These are phyloP conservation scores for Penicillium vulpinum DNA, from an alignment of 2,329 filamentous ascomycete species.

Conservation along the genomic window DNA sequence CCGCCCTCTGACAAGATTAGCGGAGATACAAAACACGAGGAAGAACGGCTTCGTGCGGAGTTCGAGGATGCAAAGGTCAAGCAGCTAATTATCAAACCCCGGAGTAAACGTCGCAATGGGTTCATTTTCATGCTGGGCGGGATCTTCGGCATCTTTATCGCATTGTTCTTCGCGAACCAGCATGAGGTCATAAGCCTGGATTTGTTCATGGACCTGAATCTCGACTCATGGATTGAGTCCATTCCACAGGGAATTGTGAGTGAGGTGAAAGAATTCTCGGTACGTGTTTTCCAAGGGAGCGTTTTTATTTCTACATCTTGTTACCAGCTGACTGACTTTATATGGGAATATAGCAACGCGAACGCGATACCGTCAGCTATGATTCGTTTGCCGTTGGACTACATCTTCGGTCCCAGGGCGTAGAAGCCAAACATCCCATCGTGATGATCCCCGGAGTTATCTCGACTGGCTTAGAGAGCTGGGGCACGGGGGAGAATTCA, in stretches of 20 bases:
- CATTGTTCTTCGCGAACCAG: constrained; percentile 83
- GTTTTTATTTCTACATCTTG: neutral
- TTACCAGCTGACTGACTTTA: constrained; percentile 11
- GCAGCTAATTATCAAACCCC: constrained; percentile 39
- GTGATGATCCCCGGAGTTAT: constrained; percentile 99
- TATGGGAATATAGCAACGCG: constrained; percentile 60
- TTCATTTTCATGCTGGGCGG: constrained; percentile 87
- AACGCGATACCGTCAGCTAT: constrained; percentile 84
- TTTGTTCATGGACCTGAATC: constrained; percentile 66
- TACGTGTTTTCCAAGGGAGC: constrained; percentile 44
- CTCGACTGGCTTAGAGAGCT: constrained; percentile 93
- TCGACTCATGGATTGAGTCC: constrained; percentile 84
- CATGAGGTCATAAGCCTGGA: constrained; percentile 89
- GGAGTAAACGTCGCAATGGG: constrained; percentile 70
- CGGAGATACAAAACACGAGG: constrained; percentile 15
- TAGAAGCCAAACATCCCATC: constrained; percentile 79
- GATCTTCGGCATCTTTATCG: constrained; percentile 83
- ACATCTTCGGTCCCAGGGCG: constrained; percentile 76
- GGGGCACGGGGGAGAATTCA: constrained; percentile 84
- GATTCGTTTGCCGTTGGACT: constrained; percentile 91
- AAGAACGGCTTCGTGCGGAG: constrained; percentile 22
- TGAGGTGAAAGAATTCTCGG: constrained; percentile 82
- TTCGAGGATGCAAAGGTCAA: constrained; percentile 22
- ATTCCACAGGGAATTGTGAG: constrained; percentile 81
- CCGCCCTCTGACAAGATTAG: constrained; percentile 21